Percentiles rank a stretch among this genome's conserved stretches.
Evolutionary conservation across 352 stramenopile genomes (phyloP).

Genomic region (Albugo laibachii): DNA sequence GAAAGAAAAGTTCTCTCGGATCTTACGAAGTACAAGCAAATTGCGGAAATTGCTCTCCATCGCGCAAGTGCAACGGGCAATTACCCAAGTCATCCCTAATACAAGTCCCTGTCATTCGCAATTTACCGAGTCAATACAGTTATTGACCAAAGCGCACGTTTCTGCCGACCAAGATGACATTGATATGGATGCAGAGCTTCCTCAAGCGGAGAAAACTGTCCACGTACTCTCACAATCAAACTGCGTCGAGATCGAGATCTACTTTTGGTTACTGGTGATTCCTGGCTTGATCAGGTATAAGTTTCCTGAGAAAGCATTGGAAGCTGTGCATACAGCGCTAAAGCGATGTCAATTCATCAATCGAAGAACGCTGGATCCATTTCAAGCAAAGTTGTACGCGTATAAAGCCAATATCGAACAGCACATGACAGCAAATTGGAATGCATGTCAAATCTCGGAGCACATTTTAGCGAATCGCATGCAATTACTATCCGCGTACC

Average conservation of each 20-base stretch:
- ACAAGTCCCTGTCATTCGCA: constrained; percentile 34
- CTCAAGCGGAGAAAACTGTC: constrained; percentile 7
- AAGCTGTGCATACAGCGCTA: constrained; percentile 27
- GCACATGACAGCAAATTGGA: constrained; percentile 18
- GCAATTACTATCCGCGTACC: constrained; percentile 57
- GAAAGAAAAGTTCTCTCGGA: constrained; percentile 67
- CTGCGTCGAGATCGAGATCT: constrained; percentile 73
- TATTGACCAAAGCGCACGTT: constrained; percentile 20
- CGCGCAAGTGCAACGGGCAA: constrained; percentile 29
- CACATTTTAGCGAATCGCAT: constrained; percentile 18
- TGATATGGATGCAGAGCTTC: constrained; percentile 23
- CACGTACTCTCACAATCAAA: constrained; percentile 25
- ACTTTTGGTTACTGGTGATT: constrained; percentile 60
- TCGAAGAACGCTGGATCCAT: constrained; percentile 49
- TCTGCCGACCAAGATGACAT: constrained; percentile 21
- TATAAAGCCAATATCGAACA: constrained; percentile 66
- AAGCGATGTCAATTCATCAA: constrained; percentile 58
- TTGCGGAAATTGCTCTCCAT: constrained; percentile 58
- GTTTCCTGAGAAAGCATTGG: constrained; percentile 27
- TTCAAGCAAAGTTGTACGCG: constrained; percentile 58
- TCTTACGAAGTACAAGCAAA: constrained; percentile 60
- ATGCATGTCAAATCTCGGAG: constrained; percentile 14
- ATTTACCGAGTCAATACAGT: constrained; percentile 28
- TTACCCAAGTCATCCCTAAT: constrained; percentile 36
- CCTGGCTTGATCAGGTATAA: constrained; percentile 54